A percentile compares a stretch with the other conserved stretches of the same genome.
phyloP scores from a whole-genome alignment of 495 filamentous ascomycete species.

The Pseudomonodictys pantanalensis region DNA sequence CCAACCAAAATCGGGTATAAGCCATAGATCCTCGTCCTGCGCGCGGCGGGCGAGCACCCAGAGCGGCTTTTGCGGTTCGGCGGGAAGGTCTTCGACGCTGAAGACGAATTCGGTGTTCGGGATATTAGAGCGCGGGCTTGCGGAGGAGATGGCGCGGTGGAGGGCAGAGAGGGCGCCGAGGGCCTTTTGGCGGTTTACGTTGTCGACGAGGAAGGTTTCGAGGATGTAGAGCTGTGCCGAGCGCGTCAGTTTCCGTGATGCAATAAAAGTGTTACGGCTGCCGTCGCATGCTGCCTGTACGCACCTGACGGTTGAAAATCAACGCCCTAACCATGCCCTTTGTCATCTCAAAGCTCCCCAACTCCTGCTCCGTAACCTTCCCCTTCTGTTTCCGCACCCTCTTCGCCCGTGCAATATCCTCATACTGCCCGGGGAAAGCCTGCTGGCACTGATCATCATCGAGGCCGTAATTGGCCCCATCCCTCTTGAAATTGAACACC shows the following conservation, averaged over 20 bases:
- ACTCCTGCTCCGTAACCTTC: conserved; percentile 33
- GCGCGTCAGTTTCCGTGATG: conserved; percentile 2
- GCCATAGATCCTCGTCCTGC: conserved; percentile 54
- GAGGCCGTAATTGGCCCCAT: conserved; percentile 33
- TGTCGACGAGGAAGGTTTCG: conserved; percentile 24
- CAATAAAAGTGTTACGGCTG: background rate
- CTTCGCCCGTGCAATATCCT: conserved; percentile 32
- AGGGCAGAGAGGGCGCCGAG: conserved; percentile 41
- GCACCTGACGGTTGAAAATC: conserved; percentile 35
- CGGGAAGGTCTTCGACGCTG: conserved; percentile 51
- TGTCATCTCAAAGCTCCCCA: conserved; percentile 11
- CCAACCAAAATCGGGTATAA: conserved; percentile 79
- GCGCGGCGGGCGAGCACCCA: conserved; percentile 53
- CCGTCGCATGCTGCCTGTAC: background rate
- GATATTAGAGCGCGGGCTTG: conserved; percentile 43
- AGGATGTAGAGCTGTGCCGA: conserved; percentile 36
- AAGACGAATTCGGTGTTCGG: conserved; percentile 65
- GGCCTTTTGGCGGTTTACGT: conserved; percentile 47
- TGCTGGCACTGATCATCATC: conserved; percentile 29
- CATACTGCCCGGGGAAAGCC: conserved; percentile 35
- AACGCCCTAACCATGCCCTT: conserved; percentile 35
- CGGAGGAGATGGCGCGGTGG: conserved; percentile 52
- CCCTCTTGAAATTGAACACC: conserved; percentile 37
- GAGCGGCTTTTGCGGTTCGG: conserved; percentile 42
- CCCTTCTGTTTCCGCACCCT: conserved; percentile 34